Evolutionary conservation across 441 rosid genomes (phyloP).

Genomic region (Euphorbia corollata): DNA sequence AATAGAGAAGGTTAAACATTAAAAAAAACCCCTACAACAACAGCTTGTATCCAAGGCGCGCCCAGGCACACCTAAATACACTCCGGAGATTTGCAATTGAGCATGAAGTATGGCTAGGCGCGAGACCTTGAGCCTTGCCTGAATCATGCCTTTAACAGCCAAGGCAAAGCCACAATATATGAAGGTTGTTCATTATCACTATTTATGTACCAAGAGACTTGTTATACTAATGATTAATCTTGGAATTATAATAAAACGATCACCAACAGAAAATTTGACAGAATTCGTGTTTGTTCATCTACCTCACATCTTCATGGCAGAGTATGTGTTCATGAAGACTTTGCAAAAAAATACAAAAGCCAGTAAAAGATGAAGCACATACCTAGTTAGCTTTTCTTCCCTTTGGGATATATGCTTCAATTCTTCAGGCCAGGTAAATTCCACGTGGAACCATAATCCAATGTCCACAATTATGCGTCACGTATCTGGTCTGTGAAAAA

Average conservation of each 20-base stretch:
- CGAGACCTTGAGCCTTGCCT: no score
- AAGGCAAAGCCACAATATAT: neutral
- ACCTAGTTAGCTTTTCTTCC: constrained; percentile 61
- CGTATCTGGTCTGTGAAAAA: constrained; percentile 60
- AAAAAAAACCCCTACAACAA: no score
- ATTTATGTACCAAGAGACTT: neutral
- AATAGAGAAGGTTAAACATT: no score
- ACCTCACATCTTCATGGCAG: neutral
- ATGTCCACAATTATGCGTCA: constrained; percentile 62
- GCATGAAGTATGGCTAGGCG: no score
- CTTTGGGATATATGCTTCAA: constrained; percentile 46
- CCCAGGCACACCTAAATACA: no score
- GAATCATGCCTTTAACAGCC: no score
- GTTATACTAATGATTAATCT: neutral
- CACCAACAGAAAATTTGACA: no score
- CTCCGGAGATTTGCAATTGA: no score
- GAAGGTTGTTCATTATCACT: neutral
- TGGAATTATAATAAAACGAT: neutral
- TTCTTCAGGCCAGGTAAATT: constrained; percentile 82
- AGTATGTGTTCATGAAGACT: neutral
- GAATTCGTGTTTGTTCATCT: no score
- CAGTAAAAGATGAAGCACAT: constrained; percentile 13
- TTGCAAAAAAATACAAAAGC: neutral
- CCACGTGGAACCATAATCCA: constrained; percentile 81
- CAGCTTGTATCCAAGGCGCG: no score